phyloP scores from a whole-genome alignment of 306 rosid species.

The Castanea mollissima region DNA sequence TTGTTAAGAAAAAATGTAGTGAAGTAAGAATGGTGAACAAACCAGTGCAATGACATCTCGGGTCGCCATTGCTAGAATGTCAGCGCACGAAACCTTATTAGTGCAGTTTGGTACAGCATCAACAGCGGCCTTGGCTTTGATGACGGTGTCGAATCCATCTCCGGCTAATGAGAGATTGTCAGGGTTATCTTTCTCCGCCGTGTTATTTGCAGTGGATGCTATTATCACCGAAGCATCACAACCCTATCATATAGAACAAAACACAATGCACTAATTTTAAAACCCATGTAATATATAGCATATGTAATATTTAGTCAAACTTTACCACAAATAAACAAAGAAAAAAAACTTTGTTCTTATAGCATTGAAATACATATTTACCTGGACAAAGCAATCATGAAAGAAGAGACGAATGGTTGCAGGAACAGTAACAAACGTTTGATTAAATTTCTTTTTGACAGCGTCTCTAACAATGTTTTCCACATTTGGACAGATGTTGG shows the following conservation, averaged over 20 bases:
- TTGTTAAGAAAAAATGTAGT: background rate
- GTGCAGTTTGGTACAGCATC: conserved; percentile 60
- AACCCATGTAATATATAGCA: background rate
- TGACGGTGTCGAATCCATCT: conserved; percentile 82
- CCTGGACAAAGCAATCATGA: conserved; percentile 88
- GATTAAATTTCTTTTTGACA: conserved; percentile 57
- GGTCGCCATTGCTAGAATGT: conserved; percentile 73
- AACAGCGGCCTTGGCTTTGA: conserved; percentile 73
- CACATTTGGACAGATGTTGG: conserved; percentile 69
- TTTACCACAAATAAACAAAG: background rate
- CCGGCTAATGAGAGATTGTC: conserved; percentile 82
- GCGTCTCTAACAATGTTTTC: conserved; percentile 60
- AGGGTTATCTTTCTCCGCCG: conserved; percentile 76
- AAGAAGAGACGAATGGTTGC: conserved; percentile 91
- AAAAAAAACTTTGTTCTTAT: background rate
- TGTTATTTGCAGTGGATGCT: conserved; percentile 43
- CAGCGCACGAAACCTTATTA: conserved; percentile 83
- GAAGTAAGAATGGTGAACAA: background rate
- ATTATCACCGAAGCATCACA: conserved; percentile 73
- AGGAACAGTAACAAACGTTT: conserved; percentile 83
- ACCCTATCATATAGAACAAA: conserved; percentile 36
- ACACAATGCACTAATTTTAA: background rate
- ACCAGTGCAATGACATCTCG: conserved; percentile 72
- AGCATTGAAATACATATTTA: conserved; percentile 1
- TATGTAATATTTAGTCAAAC: background rate